Base-by-base conservation (phyloP, 129 eudicot genomes). In the Glebionis coronaria region DNA sequence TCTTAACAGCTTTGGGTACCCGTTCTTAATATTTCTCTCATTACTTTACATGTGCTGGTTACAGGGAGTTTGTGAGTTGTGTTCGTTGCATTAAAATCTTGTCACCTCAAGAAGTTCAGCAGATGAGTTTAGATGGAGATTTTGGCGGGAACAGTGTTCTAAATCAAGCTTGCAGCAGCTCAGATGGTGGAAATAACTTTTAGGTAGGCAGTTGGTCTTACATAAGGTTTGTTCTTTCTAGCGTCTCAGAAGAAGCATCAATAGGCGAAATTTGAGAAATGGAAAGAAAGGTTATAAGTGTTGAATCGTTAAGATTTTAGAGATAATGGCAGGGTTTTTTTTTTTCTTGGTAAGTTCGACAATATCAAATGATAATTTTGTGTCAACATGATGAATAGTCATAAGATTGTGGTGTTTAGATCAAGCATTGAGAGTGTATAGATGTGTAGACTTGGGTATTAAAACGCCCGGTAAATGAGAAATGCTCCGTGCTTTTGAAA, bases 61-160 rank as follows among this genome's bases (percentile, higher is more conserved):
- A 42, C 93, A 91, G 98, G 83, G 96, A 88, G 74, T 91, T 91
- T 46, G 95, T 91, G 64, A 85, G 72, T 75, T 91, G 96, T 44
- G 98, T 91, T 1, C 81, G 95, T 1, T 85, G 95, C 85, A 83
- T 91, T 69, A 91, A 85, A 76, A 91, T 91, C 42, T 89, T 91
- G 49, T 91, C 98, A 3, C 96, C 98, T 9, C 96, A 85, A 74
- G 97, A 91, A 75, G 97, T 91, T 62, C 91, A 91, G 31, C 90
- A 85, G 29, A 85, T 91, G 98, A 91, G 98, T 73, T 86, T 88
- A 79, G 96, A 88, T 68, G 98, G 94, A 75, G 98, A 91, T 78
- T 82, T 85, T 38, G 79, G 79, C 2, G 96, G 95, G 35, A 76
- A 84, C 40, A 73, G 53, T 35, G 88, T 84, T 13, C 88, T 87